Base-by-base conservation (phyloP, 306 rosid species). In the Quercus agrifolia region DNA sequence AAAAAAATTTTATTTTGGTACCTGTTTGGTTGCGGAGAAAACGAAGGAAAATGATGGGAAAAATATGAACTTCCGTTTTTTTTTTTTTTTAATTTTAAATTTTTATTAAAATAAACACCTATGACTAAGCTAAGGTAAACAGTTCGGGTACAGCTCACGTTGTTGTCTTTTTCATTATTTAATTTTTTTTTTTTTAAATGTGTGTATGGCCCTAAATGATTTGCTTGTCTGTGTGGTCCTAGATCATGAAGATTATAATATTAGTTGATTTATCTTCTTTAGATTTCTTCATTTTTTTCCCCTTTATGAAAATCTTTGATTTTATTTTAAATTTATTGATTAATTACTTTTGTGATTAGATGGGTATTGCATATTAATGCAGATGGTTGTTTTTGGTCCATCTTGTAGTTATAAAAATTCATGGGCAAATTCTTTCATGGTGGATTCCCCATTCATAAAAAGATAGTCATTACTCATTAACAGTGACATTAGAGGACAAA, bases 21-120 rank as follows among this genome's bases (percentile, higher is more conserved):
- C 49, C 78, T 83, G 84, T 74, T 85, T 86, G 81, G 69, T 70
- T 79, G 35, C 74, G 46, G 82, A 71, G 84, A 64, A 76, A 76
- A 73, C 74, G 69, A 58, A 62, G 77, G 82, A 76, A 31, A 66
- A 44, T 18, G 58, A 28, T 44, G 56, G 54, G 62, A 58, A 64
- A 51, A 11, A 11, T 38, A 38, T 33, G 33, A 49, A 49, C 4
- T 28, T 41, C n/a, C 10, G 2, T 58, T 61, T 73, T 6, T 8
- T 4, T 38, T 57, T 28, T 5, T 19, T 20, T 77, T 61, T 62
- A 11, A 9, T 2, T 54, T 68, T 33, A 5, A 66, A 30, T 27
- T 12, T 17, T 2, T 41, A 41, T 63, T 76, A 17, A 9, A 19
- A 30, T 46, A 19, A 14, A 8, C 1, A 1, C 38, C 52, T 35